A percentile compares a stretch with the other conserved stretches of the same genome.
Evolutionary conservation across 2,329 filamentous ascomycete species (phyloP).

Genomic region (Alternaria sp.): DNA sequence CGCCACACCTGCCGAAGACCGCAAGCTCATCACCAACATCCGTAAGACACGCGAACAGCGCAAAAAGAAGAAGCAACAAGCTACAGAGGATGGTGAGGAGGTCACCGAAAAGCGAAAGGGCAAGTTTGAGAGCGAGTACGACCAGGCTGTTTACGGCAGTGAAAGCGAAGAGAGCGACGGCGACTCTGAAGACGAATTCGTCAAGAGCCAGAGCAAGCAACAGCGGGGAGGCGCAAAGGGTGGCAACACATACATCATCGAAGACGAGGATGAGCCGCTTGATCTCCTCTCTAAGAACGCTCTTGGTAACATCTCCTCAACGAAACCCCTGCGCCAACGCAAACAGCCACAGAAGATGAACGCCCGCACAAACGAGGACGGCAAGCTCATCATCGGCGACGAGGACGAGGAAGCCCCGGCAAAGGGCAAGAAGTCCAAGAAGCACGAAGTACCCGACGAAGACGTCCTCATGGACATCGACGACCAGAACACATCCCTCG

Average conservation of each 20-base stretch:
- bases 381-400: constrained; percentile 76
- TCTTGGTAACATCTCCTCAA: constrained; percentile 90
- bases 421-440: constrained; percentile 44
- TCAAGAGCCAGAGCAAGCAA: constrained; percentile 40
- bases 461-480: constrained; percentile 67
- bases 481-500: constrained; percentile 53
- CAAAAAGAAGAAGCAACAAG: constrained; percentile 83
- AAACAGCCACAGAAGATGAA: constrained; percentile 54
- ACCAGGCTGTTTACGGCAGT: constrained; percentile 87
- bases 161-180: constrained; percentile 63
- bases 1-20: constrained; percentile 82
- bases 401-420: constrained; percentile 46
- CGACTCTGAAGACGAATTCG: constrained; percentile 45
- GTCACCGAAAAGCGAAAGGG: constrained; percentile 54
- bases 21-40: constrained; percentile 91
- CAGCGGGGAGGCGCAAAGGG: constrained; percentile 50
- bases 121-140: constrained; percentile 89
- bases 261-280: constrained; percentile 92
- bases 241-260: constrained; percentile 81
- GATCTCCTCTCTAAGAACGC: constrained; percentile 90
- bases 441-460: constrained; percentile 42
- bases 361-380: constrained; percentile 69
- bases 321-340: constrained; percentile 74
- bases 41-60: constrained; percentile 90
- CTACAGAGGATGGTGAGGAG: constrained; percentile 62